Evolutionary conservation across 805 yeast species (phyloP), one percentile per base, ranked within the genome.

Genomic region (Jamesozyma jinghongensis): DNA sequence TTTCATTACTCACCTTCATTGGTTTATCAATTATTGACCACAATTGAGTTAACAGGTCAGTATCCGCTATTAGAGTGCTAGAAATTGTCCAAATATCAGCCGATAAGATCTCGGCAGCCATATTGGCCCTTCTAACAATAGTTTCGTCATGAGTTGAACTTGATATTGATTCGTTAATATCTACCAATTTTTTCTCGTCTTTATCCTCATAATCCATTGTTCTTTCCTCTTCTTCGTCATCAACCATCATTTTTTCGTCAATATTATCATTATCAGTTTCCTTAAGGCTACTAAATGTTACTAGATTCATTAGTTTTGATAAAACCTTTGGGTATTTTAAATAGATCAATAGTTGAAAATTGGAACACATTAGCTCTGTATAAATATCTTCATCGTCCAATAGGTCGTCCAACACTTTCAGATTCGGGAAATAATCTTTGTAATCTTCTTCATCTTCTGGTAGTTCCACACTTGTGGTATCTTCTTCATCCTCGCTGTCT

Each of bases 31-130:
- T 68, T 17, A 88, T 68, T 17, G 76, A 63, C 98, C 98, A 92
- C 36, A 92, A 63, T 53, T 73, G 75, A 40, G 75, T 74, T 53
- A 92, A 63, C 30, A 85, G 68, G 17, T 69, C 72, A 3, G 74
- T 67, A 44, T 79, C 75, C 50, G 84, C 88, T 80, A 90, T 79
- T 41, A 92, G 80, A 1, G 94, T 79, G 50, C 88, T 95, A 1
- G 95, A 83, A 30, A 92, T 69, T 2, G 94, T 82, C 96, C 97
- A 90, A 7, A 87, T 88, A 56, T 90, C 97, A 3, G 92, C 85
- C 32, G 90, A 77, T 36, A 92, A 68, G 33, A 92, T 81, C 58
- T 92, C 97, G 2, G 95, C 85, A 5, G 95, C 87, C 51, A 81
- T 71, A 42, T 78, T 79, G 1, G 86, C 79, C 45, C 74, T 57